Conservation (phyloP, 208 protist genomes). For the Leishmania amazonensis region DNA sequence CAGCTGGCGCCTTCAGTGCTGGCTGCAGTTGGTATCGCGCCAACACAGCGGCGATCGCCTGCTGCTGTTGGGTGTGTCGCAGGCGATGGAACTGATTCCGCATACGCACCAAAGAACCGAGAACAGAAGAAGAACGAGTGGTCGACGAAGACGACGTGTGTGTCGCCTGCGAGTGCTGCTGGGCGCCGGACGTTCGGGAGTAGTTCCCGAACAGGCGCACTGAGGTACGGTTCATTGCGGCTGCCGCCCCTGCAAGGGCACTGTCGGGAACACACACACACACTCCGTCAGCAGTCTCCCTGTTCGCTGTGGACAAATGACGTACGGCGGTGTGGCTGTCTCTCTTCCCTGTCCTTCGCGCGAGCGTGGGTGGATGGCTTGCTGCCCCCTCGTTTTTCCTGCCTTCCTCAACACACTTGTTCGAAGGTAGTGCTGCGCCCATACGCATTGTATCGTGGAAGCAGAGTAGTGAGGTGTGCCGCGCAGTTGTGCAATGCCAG, state of each 20-base stretch:
- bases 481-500: neutral
- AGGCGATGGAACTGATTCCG: constrained; percentile 44
- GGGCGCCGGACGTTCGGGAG: neutral
- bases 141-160: neutral
- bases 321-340: neutral
- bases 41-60: constrained; percentile 16
- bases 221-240: neutral
- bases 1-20: neutral
- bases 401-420: neutral
- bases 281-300: neutral
- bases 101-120: constrained; percentile 46
- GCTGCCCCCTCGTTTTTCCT: neutral
- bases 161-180: neutral
- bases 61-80: constrained; percentile 23
- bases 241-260: neutral
- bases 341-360: neutral
- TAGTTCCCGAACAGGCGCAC: neutral
- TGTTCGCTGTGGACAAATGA: neutral
- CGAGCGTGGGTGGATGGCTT: neutral
- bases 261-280: neutral
- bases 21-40: neutral
- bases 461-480: neutral
- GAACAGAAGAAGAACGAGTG: constrained; percentile 33
- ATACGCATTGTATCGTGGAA: neutral
- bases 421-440: neutral